phyloP scores from a whole-genome alignment of 2,329 filamentous ascomycete species.

The Pseudogymnoascus sp. region DNA sequence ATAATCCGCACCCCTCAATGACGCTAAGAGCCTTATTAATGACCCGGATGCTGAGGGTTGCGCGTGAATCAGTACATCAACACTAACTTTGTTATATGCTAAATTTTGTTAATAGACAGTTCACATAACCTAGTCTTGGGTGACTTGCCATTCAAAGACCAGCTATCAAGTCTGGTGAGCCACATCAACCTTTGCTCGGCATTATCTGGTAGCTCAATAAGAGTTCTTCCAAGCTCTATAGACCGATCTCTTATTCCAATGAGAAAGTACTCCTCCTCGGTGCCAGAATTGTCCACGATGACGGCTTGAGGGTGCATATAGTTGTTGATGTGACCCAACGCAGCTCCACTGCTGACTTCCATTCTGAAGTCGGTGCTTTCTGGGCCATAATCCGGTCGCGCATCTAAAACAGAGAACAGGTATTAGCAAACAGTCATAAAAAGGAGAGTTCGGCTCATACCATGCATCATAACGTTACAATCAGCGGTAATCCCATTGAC shows the following conservation, averaged over 20 bases:
- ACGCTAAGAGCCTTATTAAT: constrained; percentile 67
- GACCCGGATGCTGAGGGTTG: constrained; percentile 62
- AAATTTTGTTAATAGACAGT: constrained; percentile 19
- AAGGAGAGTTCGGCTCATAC: constrained; percentile 28
- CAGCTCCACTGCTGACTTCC: constrained; percentile 53
- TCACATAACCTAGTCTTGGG: neutral
- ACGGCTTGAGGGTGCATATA: constrained; percentile 72
- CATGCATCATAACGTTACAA: constrained; percentile 58
- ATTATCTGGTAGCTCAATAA: constrained; percentile 66
- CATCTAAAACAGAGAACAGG: constrained; percentile 44
- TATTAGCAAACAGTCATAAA: constrained; percentile 13
- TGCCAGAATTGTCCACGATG: constrained; percentile 57
- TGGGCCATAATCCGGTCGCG: constrained; percentile 62
- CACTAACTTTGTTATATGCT: constrained; percentile 69
- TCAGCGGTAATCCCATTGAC: constrained; percentile 68
- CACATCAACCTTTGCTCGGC: constrained; percentile 59
- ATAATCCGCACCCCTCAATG: constrained; percentile 68
- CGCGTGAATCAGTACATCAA: constrained; percentile 81
- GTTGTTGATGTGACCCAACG: constrained; percentile 62
- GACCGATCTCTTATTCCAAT: constrained; percentile 50
- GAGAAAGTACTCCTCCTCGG: constrained; percentile 63
- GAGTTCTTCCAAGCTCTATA: constrained; percentile 42
- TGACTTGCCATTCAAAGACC: constrained; percentile 53
- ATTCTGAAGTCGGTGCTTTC: constrained; percentile 65
- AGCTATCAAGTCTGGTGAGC: constrained; percentile 69